Conservation (phyloP, 805 yeast species). For the Hanseniaspora pseudoguilliermondii region DNA sequence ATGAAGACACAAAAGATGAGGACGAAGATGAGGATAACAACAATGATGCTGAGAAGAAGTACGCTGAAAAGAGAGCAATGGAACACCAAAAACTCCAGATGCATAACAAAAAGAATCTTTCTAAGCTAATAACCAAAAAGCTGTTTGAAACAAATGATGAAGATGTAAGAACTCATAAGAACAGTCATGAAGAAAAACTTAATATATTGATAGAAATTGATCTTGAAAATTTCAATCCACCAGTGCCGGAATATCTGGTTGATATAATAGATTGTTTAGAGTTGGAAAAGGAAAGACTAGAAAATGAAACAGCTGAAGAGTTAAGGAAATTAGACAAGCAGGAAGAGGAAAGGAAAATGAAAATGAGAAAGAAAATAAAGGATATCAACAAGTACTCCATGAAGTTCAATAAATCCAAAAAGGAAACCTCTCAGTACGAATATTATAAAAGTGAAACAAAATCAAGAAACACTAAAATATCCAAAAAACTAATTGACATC, state of each 20-base stretch:
- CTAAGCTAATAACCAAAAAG: background rate
- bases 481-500: slow-evolving; percentile 18
- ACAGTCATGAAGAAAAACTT: background rate
- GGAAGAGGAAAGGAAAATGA: background rate
- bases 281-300: background rate
- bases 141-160: background rate
- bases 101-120: background rate
- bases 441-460: slow-evolving; percentile 29
- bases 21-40: background rate
- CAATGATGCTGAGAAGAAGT: background rate
- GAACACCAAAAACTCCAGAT: slow-evolving; percentile 8
- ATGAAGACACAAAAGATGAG: slow-evolving; percentile 5
- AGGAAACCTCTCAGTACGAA: slow-evolving; percentile 24
- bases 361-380: slow-evolving; percentile 1
- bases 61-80: background rate
- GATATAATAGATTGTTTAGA: slow-evolving; percentile 2
- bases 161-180: background rate
- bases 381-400: slow-evolving; percentile 10
- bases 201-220: slow-evolving; percentile 9
- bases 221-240: slow-evolving; percentile 10
- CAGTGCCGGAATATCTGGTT: slow-evolving; percentile 10
- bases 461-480: background rate
- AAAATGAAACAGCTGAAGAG: background rate
- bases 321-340: background rate
- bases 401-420: slow-evolving; percentile 14